Percentiles rank a stretch among this genome's conserved stretches.
These are phyloP conservation scores for Fusarium veterinarium DNA, from an alignment of 2,329 filamentous ascomycete species.

Conservation along the genomic window DNA sequence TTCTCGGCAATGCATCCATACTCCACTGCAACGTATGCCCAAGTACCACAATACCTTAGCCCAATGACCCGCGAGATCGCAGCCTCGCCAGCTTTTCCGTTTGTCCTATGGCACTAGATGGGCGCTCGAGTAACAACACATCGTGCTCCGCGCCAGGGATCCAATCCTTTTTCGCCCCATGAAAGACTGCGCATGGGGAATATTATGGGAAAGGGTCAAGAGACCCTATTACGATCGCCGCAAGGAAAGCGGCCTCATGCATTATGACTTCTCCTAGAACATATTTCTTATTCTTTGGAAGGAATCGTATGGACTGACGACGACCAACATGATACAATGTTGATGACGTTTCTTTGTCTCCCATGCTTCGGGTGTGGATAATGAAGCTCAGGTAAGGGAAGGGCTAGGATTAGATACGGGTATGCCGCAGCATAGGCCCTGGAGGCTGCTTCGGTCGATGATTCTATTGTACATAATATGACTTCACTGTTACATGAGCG, in stretches of 20 bases:
- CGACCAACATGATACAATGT: conserved; percentile 29
- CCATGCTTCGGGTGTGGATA: conserved; percentile 1
- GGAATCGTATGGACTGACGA: conserved; percentile 21
- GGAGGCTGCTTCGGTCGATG: conserved; percentile 24
- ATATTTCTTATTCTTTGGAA: conserved; percentile 10
- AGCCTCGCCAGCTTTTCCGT: conserved; percentile 17
- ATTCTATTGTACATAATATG: conserved; percentile 32
- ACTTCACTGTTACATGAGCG: conserved; percentile 12
- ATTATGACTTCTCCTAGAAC: conserved; percentile 29
- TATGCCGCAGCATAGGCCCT: conserved; percentile 25
- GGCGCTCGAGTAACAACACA: conserved; percentile 3
- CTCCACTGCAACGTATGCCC: conserved; percentile 22
- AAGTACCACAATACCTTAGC: conserved; percentile 30
- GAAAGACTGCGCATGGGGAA: neutral
- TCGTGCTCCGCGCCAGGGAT: conserved; percentile 1
- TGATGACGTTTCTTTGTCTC: conserved; percentile 24
- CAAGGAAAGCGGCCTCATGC: conserved; percentile 26
- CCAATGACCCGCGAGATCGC: conserved; percentile 21
- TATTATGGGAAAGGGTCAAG: neutral
- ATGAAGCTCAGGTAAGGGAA: neutral
- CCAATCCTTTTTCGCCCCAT: neutral
- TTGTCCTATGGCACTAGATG: conserved; percentile 13
- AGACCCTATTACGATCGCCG: conserved; percentile 12
- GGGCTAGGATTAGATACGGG: conserved; percentile 1
- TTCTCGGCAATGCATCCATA: neutral